phyloP scores from a whole-genome alignment of 2,329 filamentous ascomycete genomes.

The Fusarium mangiferae region DNA sequence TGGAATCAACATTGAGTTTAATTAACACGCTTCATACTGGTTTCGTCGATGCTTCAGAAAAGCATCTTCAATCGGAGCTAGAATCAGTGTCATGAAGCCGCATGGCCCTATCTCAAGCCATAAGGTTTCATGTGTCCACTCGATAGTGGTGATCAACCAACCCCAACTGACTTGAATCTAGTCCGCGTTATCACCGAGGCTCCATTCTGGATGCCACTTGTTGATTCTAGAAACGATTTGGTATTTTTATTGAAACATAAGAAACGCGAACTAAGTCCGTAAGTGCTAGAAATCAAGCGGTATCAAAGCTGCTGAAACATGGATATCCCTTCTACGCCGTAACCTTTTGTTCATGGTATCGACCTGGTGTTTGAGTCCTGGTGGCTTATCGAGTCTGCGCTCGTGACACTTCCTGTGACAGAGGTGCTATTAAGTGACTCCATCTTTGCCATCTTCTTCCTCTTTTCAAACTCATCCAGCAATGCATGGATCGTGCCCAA shows the following conservation, averaged over 20 bases:
- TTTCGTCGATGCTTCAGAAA: background rate
- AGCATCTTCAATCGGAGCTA: background rate
- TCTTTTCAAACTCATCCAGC: slow-evolving; percentile 33
- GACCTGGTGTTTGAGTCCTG: slow-evolving; percentile 11
- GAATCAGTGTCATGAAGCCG: background rate
- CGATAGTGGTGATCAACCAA: background rate
- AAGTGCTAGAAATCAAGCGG: background rate
- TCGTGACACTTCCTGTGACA: slow-evolving; percentile 17
- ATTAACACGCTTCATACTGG: background rate
- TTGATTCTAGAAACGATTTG: background rate
- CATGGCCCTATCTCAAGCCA: background rate
- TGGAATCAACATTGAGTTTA: background rate
- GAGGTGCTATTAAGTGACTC: slow-evolving; percentile 20
- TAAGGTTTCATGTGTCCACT: background rate
- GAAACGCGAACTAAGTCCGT: background rate
- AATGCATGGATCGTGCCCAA: slow-evolving; percentile 31
- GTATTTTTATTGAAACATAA: background rate
- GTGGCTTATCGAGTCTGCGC: slow-evolving; percentile 15
- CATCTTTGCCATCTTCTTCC: slow-evolving; percentile 32
- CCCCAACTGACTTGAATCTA: background rate
- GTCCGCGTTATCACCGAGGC: background rate
- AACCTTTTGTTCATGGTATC: background rate
- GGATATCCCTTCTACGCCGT: background rate
- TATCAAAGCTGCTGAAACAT: background rate
- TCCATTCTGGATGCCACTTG: background rate